Base-by-base conservation (phyloP, 768 basidiomycete genomes). In the Boletus reticulatus region DNA sequence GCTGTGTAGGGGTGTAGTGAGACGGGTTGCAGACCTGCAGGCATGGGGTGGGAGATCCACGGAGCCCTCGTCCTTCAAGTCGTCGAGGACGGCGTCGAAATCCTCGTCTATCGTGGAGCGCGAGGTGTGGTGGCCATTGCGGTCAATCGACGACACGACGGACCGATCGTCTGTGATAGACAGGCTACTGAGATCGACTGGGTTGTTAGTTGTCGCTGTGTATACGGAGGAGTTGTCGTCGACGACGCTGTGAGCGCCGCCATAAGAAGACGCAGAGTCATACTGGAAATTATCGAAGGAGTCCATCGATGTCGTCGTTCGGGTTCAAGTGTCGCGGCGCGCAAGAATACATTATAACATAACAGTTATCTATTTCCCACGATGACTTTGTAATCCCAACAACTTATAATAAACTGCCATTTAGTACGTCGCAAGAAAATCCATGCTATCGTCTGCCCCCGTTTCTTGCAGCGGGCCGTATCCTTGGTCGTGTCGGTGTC, bases 21-120 rank as follows among this genome's bases (percentile, higher is more conserved):
- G 37, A 41, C 4, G 20, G 44, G 4, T 27, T 53, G 76, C 82
- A 57, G 53, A 94, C 95, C 92, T 94, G 91, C 95, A 98, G 10
- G 96, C 96, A 72, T 98, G 96, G 11, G 89, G 84, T 3, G 93
- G 93, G 48, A 95, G 71, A 75, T 94, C 89, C 34, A 93, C 78
- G 16, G 82, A 76, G 13, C 77, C 78, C 61, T 90, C 92, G 60
- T 92, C 89, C 73, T 92, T 94, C 65, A 94, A 69, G 68, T 95
- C 94, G 57, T 95, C 94, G 38, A 96, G 75, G 43, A 93, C 89
- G 8, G 84, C 88, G 70, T 95, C 92, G 60, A 94, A 92, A 66
- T 96, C 94, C 51, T 94, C 93, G 55, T 92, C 89, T 45, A 87
- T 69, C 32, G 62, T 63, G 9, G 72, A 68, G 27, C 67, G 71